Conservation (phyloP, 1,284 basidiomycete genomes). For the Trichosporon sp. region DNA sequence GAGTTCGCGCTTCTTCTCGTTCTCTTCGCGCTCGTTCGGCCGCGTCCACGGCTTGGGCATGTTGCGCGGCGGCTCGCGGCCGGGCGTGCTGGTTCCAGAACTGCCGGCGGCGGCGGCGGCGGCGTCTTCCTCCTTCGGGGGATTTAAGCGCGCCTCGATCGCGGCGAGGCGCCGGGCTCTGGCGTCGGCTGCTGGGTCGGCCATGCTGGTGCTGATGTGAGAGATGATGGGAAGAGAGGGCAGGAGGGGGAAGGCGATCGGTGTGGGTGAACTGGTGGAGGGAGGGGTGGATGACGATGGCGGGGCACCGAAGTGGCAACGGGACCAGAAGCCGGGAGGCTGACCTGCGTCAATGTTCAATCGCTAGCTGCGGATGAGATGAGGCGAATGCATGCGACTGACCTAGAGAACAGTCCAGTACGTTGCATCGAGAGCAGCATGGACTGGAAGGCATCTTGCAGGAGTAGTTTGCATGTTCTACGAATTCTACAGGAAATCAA, state of each 20-base stretch:
- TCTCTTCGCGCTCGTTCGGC: conserved; percentile 33
- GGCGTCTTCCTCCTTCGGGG: conserved; percentile 13
- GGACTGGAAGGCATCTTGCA: not conserved
- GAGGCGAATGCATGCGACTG: no score
- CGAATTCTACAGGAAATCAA: conserved; percentile 67
- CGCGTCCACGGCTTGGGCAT: conserved; percentile 29
- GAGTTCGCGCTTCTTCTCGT: conserved; percentile 40
- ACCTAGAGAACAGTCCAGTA: no score
- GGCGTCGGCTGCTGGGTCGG: conserved; percentile 19
- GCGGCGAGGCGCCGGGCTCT: conserved; percentile 39
- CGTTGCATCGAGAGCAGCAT: no score
- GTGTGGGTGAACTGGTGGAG: not conserved
- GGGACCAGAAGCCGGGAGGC: conserved; percentile 15
- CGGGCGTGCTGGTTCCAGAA: conserved; percentile 2
- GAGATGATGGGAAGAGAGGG: not conserved
- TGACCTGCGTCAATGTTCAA: not conserved
- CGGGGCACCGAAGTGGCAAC: conserved; percentile 19
- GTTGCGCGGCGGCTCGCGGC: conserved; percentile 23
- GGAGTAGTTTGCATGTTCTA: conserved; percentile 22
- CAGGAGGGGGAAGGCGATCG: not conserved
- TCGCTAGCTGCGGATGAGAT: not conserved
- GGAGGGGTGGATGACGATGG: not conserved
- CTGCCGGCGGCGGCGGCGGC: not conserved
- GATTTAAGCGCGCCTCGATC: conserved; percentile 43
- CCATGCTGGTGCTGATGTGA: not conserved